Percentiles rank a stretch among this genome's conserved stretches.
phyloP scores from a whole-genome alignment of 2,329 filamentous ascomycete genomes.

The Trichoderma breve region DNA sequence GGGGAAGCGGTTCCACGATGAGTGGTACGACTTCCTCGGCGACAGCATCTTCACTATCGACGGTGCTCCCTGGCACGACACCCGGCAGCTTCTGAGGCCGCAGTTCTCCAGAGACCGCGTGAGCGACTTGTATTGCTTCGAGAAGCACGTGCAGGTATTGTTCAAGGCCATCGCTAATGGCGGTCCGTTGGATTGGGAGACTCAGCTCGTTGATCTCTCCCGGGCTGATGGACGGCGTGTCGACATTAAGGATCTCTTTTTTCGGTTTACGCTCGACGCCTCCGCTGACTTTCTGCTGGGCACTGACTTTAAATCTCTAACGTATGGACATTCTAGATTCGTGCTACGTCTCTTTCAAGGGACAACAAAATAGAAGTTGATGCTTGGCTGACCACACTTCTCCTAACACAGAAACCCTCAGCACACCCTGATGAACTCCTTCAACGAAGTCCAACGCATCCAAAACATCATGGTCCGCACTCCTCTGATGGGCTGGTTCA shows the following conservation, averaged over 20 bases:
- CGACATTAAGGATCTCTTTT: slow-evolving; percentile 75
- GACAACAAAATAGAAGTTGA: background rate
- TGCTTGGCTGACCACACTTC: background rate
- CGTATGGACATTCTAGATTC: slow-evolving; percentile 34
- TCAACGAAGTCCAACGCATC: slow-evolving; percentile 72
- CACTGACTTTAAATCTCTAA: slow-evolving; percentile 64
- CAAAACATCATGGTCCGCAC: slow-evolving; percentile 66
- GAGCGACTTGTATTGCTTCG: slow-evolving; percentile 77
- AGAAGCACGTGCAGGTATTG: slow-evolving; percentile 72
- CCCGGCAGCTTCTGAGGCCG: slow-evolving; percentile 77
- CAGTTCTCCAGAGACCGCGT: slow-evolving; percentile 86
- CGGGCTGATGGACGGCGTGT: slow-evolving; percentile 60
- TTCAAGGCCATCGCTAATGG: slow-evolving; percentile 64
- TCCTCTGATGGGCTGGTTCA: slow-evolving; percentile 58
- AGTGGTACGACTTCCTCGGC: slow-evolving; percentile 75
- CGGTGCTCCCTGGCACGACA: slow-evolving; percentile 73
- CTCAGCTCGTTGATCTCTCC: slow-evolving; percentile 62
- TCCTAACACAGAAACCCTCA: slow-evolving; percentile 47
- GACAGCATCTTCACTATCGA: slow-evolving; percentile 78
- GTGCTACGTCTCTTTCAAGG: background rate
- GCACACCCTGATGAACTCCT: slow-evolving; percentile 74
- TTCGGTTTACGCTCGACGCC: slow-evolving; percentile 80
- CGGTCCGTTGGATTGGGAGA: slow-evolving; percentile 55
- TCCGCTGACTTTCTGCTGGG: slow-evolving; percentile 86
- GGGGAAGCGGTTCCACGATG: slow-evolving; percentile 68